Evolutionary conservation across 441 rosid species (phyloP).

Genomic region (Codiaeum variegatum): DNA sequence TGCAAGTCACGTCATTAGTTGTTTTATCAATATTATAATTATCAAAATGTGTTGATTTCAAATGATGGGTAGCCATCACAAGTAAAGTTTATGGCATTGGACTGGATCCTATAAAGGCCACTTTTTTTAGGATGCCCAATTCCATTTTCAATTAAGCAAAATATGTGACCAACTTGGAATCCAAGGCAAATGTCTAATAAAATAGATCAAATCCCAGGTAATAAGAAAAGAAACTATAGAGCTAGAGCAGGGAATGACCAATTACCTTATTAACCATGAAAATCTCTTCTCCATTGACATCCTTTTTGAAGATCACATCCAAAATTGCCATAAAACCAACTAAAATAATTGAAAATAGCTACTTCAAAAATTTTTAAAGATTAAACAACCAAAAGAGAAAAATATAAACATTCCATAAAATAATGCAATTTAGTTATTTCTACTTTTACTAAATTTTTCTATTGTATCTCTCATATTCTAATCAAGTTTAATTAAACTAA

Average conservation of each 20-base stretch:
- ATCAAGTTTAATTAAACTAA: background rate
- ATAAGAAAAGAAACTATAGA: background rate
- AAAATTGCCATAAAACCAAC: slow-evolving; percentile 59
- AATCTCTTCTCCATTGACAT: slow-evolving; percentile 86
- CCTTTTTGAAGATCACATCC: slow-evolving; percentile 90
- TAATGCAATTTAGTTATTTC: background rate
- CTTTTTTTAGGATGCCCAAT: slow-evolving; percentile 26
- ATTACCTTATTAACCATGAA: slow-evolving; percentile 72
- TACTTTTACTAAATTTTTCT: background rate
- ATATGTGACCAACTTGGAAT: slow-evolving; percentile 1
- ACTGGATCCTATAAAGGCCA: slow-evolving; percentile 52
- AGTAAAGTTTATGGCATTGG: slow-evolving; percentile 50
- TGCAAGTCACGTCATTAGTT: slow-evolving; percentile 33
- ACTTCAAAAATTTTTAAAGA: too few species aligned
- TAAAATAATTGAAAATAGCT: slow-evolving; percentile 24
- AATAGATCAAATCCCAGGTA: background rate
- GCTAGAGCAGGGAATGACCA: background rate
- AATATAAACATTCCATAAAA: too few species aligned
- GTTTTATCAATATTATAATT: slow-evolving; percentile 44
- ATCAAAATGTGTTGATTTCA: slow-evolving; percentile 34
- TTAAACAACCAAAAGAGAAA: too few species aligned
- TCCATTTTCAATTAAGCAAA: slow-evolving; percentile 25
- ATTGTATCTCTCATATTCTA: background rate
- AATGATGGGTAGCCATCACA: slow-evolving; percentile 39
- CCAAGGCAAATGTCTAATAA: background rate